phyloP scores from a whole-genome alignment of 1,284 basidiomycete genomes.

The Cutaneotrichosporon mucoides region DNA sequence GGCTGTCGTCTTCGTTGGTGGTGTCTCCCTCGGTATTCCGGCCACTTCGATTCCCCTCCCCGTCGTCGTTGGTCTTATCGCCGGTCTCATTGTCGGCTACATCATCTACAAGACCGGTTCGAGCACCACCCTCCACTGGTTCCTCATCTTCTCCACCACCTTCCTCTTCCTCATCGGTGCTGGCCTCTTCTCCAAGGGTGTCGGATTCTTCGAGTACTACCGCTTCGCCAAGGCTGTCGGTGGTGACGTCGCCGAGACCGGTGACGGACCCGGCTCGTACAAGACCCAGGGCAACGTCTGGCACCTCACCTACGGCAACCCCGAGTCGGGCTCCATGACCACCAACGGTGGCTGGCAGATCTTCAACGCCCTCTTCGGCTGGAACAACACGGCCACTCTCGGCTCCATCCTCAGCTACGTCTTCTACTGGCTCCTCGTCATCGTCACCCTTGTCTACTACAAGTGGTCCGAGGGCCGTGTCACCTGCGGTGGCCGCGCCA shows the following conservation, averaged over 20 bases:
- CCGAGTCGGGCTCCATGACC: constrained; percentile 54
- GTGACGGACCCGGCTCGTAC: constrained; percentile 55
- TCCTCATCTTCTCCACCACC: constrained; percentile 84
- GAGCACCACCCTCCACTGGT: constrained; percentile 57
- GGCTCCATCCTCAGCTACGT: constrained; percentile 69
- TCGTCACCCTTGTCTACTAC: constrained; percentile 61
- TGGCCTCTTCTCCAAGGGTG: constrained; percentile 72
- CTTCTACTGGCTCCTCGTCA: constrained; percentile 73
- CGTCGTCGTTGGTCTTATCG: constrained; percentile 72
- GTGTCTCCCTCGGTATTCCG: constrained; percentile 75
- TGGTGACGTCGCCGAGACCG: constrained; percentile 66
- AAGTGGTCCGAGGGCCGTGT: constrained; percentile 59
- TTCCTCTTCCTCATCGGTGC: constrained; percentile 85
- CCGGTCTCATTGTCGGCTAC: constrained; percentile 61
- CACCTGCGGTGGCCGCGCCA: constrained; percentile 38
- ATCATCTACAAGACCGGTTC: constrained; percentile 50
- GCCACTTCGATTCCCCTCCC: constrained; percentile 84
- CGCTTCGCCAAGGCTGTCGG: constrained; percentile 57
- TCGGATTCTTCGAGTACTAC: constrained; percentile 64
- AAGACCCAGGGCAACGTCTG: constrained; percentile 75
- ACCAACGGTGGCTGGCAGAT: constrained; percentile 49
- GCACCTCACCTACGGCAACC: constrained; percentile 69
- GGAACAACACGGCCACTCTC: constrained; percentile 53
- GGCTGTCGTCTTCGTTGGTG: constrained; percentile 87
- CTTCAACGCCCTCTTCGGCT: constrained; percentile 50